phyloP scores from a whole-genome alignment of 2,329 filamentous ascomycete species.

The Conoideocrella luteorostrata region DNA sequence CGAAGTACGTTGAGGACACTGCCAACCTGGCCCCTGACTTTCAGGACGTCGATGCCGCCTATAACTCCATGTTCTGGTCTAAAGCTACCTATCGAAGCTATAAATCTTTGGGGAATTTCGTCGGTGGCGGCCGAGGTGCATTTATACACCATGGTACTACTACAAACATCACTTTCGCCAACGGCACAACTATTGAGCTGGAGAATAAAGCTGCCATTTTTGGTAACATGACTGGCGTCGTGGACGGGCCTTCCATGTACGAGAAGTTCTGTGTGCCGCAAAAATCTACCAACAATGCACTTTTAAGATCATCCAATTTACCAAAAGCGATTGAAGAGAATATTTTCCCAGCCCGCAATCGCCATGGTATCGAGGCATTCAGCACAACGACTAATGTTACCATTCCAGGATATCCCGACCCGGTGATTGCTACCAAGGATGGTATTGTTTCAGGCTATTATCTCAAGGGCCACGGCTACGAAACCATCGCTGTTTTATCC shows the following conservation, averaged over 20 bases:
- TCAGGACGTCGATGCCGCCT: conserved; percentile 23
- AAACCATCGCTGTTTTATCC: conserved; percentile 25
- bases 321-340: too few species aligned
- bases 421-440: conserved; percentile 20
- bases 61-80: conserved; percentile 32
- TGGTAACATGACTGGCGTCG: conserved; percentile 21
- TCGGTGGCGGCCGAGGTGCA: conserved; percentile 20
- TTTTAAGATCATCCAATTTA: too few species aligned
- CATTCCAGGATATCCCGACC: conserved; percentile 22
- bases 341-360: too few species aligned
- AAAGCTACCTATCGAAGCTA: conserved; percentile 14
- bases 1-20: conserved; percentile 16
- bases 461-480: conserved; percentile 25
- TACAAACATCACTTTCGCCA: conserved; percentile 29
- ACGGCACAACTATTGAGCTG: conserved; percentile 25
- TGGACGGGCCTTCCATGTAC: conserved; percentile 27
- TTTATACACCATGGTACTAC: conserved; percentile 24
- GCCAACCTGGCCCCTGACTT: conserved; percentile 13
- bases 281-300: too few species aligned
- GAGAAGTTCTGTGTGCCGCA: conserved; percentile 28
- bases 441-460: conserved; percentile 24
- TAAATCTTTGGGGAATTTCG: conserved; percentile 22
- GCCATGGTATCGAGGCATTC: not conserved
- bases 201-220: conserved; percentile 25
- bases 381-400: not conserved